A percentile compares a stretch with the other conserved stretches of the same genome.
Evolutionary conservation across 441 rosid species (phyloP).

Genomic region (Syzygium malaccense): DNA sequence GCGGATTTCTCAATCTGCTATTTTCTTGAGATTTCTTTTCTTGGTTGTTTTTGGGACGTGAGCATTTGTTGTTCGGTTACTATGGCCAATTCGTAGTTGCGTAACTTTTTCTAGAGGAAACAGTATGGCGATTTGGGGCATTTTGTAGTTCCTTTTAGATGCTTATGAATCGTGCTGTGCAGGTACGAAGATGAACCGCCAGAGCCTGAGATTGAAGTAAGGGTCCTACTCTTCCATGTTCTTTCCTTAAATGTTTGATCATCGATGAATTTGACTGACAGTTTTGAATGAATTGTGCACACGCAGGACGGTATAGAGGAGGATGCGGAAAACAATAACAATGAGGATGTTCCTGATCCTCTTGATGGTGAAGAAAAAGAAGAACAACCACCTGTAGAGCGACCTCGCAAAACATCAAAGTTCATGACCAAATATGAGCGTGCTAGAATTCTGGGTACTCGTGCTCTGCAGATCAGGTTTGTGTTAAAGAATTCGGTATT

Average conservation of each 20-base stretch:
- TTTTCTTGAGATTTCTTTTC: background rate
- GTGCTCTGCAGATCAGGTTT: constrained; percentile 80
- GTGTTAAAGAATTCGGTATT: background rate
- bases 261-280: background rate
- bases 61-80: background rate
- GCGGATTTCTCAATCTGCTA: background rate
- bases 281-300: background rate
- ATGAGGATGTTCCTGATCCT: constrained; percentile 56
- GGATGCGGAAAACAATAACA: constrained; percentile 48
- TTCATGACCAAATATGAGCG: constrained; percentile 93
- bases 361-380: constrained; percentile 61
- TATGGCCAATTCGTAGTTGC: background rate
- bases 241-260: background rate
- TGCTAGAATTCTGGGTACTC: constrained; percentile 91
- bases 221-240: background rate
- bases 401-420: constrained; percentile 68
- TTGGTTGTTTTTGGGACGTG: background rate
- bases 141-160: background rate
- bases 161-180: constrained; percentile 4
- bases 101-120: background rate
- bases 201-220: constrained; percentile 86
- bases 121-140: background rate
- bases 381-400: constrained; percentile 30
- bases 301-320: constrained; percentile 73
- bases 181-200: constrained; percentile 88